Base-by-base conservation (phyloP, 2,329 filamentous ascomycete species). In the Juglanconis sp. region DNA sequence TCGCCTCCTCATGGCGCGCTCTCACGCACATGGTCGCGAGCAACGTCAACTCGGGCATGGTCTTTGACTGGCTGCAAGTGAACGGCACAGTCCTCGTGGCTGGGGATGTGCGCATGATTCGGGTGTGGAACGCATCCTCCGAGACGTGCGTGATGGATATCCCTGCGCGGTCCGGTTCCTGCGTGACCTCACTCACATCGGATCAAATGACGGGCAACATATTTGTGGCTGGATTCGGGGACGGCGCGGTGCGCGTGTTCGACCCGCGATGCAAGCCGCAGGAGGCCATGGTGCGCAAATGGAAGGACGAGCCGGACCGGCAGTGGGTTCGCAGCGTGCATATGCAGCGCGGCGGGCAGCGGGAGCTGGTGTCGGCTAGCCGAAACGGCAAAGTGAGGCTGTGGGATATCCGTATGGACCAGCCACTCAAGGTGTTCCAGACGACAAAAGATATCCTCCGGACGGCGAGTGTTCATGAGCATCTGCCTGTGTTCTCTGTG, bases 31-130 rank as follows among this genome's bases (percentile, higher is more conserved):
- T 98, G 71, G 90, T 98, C 5, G 92, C 93, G 4, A 96, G 91
- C 73, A 96, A 94, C 69, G 89, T 93, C 69, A 96, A 96, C 72
- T 93, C 93, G 1, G 95, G 95, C 30, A 89, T 99, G 76, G 94
- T 98, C 32, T 96, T 98, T 71, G 94, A 99, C 73, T 99, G 95
- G 95, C 94, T 98, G 73, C 95, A 99, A 76, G 93, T 96, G n/a
- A 91, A 92, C 67, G 95, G 95, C 7, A 91, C 92, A 63, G 88
- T 96, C 7, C 82, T 99, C n/a, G 95, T 98, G 36, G 95, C 95
- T 10, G 95, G 95, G 49, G 95, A 99, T 72, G 92, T 97, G 57
- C 91, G 95, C 60, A 91, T 97, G 38, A 97, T 99, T 67, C 86
- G 93, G 40, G 91, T 98, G 38, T 99, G 95, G 95, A 95, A 96